Evolutionary conservation across 352 stramenopile species (phyloP).

Genomic region (Phytophthora sp.): DNA sequence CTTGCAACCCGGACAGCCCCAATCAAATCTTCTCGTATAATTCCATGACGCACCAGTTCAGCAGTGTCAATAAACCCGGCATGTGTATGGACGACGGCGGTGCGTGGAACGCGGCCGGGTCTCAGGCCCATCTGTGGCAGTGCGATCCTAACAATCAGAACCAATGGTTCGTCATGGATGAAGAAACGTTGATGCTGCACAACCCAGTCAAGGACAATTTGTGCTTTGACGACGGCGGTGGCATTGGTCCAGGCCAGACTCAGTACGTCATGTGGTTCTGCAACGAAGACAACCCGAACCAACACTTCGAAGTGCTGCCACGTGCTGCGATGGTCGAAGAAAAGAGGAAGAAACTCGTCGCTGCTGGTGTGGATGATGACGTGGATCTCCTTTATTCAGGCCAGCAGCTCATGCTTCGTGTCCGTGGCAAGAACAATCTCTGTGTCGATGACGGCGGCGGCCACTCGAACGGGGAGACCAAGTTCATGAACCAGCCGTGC

Average conservation of each 20-base stretch:
- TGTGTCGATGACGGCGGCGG: slow-evolving; percentile 44
- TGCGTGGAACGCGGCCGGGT: slow-evolving; percentile 14
- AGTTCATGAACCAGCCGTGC: slow-evolving; percentile 27
- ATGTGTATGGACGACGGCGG: slow-evolving; percentile 33
- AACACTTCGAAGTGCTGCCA: slow-evolving; percentile 44
- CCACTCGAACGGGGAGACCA: slow-evolving; percentile 22
- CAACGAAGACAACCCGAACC: slow-evolving; percentile 31
- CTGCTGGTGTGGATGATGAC: slow-evolving; percentile 24
- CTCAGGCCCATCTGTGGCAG: slow-evolving; percentile 24
- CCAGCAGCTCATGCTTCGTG: slow-evolving; percentile 25
- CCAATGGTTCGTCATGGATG: slow-evolving; percentile 37
- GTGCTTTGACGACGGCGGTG: slow-evolving; percentile 45
- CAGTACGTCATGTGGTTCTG: slow-evolving; percentile 26
- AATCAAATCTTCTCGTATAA: slow-evolving; percentile 47
- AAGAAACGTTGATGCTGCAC: slow-evolving; percentile 37
- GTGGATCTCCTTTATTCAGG: slow-evolving; percentile 25
- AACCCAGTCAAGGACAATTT: slow-evolving; percentile 39
- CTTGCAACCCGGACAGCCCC: slow-evolving; percentile 35
- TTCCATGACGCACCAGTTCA: slow-evolving; percentile 24
- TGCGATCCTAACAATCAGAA: slow-evolving; percentile 32
- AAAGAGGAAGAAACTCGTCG: slow-evolving; percentile 21
- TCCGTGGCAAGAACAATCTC: slow-evolving; percentile 33
- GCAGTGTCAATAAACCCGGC: slow-evolving; percentile 15
- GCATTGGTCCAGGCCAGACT: not conserved
- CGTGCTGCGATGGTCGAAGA: slow-evolving; percentile 10